Evolutionary conservation across 176 grass and related monocot species (phyloP).

Genomic region (Saccharum officinarum): DNA sequence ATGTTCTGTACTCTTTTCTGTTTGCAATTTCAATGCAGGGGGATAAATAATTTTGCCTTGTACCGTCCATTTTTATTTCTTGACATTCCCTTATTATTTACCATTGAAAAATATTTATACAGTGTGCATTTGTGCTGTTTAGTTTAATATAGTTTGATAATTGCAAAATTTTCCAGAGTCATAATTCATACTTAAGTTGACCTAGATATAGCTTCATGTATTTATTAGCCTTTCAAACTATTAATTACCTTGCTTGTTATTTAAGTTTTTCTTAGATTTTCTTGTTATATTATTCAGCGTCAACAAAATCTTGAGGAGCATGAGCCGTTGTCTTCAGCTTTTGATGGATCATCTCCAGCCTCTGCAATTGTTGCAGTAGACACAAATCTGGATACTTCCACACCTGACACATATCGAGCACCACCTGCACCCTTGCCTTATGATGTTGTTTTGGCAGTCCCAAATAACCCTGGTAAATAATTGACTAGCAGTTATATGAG

Average conservation of each 20-base stretch:
- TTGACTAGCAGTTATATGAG: not conserved
- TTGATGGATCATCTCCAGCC: constrained; percentile 56
- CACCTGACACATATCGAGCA: constrained; percentile 74
- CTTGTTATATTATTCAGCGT: constrained; percentile 44
- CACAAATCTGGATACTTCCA: constrained; percentile 76
- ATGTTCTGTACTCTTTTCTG: not conserved
- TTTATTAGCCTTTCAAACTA: not conserved
- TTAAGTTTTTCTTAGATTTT: not conserved
- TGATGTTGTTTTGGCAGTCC: constrained; percentile 58
- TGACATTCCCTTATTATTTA: not conserved
- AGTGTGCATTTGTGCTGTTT: not conserved
- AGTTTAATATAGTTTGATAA: not conserved
- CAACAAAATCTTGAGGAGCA: constrained; percentile 71
- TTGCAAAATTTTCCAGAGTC: not conserved
- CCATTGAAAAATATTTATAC: not conserved
- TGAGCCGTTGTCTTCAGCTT: constrained; percentile 66
- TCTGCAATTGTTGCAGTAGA: constrained; percentile 61
- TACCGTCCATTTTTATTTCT: not conserved
- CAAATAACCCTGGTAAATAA: constrained; percentile 51
- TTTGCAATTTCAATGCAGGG: constrained; percentile 32
- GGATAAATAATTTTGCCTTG: not conserved
- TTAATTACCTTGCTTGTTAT: not conserved
- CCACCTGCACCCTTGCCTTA: constrained; percentile 89
- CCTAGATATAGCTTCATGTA: not conserved
- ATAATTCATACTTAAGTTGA: constrained; percentile 12